A percentile compares a stretch with the other conserved stretches of the same genome.
phyloP scores from a whole-genome alignment of 345 rosid genomes.

The Salix brachista region DNA sequence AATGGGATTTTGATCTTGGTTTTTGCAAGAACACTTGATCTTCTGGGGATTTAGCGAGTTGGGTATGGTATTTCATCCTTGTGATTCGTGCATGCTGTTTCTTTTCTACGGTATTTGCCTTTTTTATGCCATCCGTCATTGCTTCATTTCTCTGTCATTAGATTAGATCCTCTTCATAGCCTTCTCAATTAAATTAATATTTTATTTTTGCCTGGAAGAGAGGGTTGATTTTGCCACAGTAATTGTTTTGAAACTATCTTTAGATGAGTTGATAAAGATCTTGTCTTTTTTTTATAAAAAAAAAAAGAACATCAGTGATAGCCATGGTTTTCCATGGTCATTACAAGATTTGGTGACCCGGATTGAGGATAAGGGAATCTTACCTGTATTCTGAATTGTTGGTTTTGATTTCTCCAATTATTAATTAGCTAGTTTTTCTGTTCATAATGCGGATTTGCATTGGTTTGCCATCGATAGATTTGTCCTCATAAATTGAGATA shows the following conservation, averaged over 20 bases:
- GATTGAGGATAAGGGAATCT: background rate
- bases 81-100: conserved; percentile 1
- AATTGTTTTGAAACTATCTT: background rate
- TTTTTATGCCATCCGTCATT: background rate
- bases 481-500: conserved; percentile 1
- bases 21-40: conserved; percentile 10
- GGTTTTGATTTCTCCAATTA: background rate
- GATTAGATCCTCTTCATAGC: background rate
- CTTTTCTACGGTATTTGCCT: conserved; percentile 9
- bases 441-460: background rate
- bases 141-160: background rate
- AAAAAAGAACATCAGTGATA: background rate
- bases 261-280: conserved; percentile 26
- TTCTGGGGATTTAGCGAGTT: conserved; percentile 13
- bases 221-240: background rate
- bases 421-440: background rate
- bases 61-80: background rate
- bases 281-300: background rate
- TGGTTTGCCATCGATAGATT: background rate
- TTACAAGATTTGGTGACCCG: background rate
- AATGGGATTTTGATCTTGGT: conserved; percentile 16
- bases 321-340: background rate
- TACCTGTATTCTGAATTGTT: background rate
- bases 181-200: background rate
- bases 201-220: background rate